Conservation (phyloP, 169 alveolate genomes). For the Cryptosporidium muris region DNA sequence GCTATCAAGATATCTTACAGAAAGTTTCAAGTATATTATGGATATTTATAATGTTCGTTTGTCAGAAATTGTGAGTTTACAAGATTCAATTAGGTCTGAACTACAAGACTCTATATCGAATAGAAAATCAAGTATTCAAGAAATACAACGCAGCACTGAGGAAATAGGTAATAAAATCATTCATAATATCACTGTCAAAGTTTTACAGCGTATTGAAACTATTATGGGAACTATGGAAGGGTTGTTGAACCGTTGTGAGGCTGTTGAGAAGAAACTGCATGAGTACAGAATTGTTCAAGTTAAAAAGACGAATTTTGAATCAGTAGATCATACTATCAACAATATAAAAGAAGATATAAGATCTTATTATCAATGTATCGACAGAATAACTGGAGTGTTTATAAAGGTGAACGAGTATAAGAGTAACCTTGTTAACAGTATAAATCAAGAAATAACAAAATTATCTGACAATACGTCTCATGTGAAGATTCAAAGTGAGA, state of each 20-base stretch:
- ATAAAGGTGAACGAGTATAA: conserved; percentile 24
- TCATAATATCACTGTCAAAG: conserved; percentile 44
- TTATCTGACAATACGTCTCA: conserved; percentile 17
- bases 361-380: conserved; percentile 6
- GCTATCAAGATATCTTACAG: too few species aligned
- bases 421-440: conserved; percentile 23
- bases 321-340: neutral
- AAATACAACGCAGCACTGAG: conserved; percentile 53
- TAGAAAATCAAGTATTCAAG: conserved; percentile 16
- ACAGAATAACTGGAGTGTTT: conserved; percentile 25
- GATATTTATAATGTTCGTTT: neutral
- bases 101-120: neutral
- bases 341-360: conserved; percentile 16
- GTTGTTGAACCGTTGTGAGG: conserved; percentile 44
- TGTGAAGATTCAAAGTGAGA: conserved; percentile 3
- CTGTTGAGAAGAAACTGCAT: conserved; percentile 30
- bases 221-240: conserved; percentile 61
- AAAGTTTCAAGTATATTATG: too few species aligned
- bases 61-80: conserved; percentile 28
- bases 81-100: conserved; percentile 37
- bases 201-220: conserved; percentile 38
- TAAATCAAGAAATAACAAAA: conserved; percentile 37
- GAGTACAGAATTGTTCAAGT: neutral
- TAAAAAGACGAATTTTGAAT: neutral
- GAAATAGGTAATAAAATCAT: conserved; percentile 58